These are phyloP conservation scores for Coelastrella sp. DNA, from an alignment of 139 green algal species.

Conservation along the genomic window DNA sequence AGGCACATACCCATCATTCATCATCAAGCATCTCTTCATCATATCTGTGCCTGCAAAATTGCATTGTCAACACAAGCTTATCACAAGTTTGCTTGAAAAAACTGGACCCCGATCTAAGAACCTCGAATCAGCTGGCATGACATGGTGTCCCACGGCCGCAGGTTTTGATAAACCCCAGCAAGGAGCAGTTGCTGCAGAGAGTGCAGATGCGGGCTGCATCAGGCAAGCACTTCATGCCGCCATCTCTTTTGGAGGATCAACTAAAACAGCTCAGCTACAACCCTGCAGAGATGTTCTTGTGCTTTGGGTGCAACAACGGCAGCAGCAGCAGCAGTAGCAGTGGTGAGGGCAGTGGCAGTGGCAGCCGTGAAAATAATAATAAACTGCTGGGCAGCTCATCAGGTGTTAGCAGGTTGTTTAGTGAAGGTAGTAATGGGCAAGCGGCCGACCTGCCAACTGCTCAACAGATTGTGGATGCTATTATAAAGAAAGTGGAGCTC, in stretches of 20 bases:
- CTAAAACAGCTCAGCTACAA: slow-evolving; percentile 10
- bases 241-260: neutral
- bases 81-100: too few relatives aligned
- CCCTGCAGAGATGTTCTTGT: slow-evolving; percentile 3
- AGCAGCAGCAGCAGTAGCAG: neutral
- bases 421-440: too few relatives aligned
- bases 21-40: too few relatives aligned
- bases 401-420: too few relatives aligned
- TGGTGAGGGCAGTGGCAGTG: too few relatives aligned
- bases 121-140: neutral
- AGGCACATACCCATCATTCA: too few relatives aligned
- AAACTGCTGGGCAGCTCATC: too few relatives aligned
- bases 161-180: slow-evolving; percentile 11
- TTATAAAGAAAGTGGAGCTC: neutral
- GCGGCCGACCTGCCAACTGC: neutral
- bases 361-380: too few relatives aligned
- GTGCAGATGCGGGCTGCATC: slow-evolving; percentile 1
- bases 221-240: slow-evolving; percentile 28
- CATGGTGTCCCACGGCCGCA: neutral
- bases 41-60: too few relatives aligned
- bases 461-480: neutral
- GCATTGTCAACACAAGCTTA: too few relatives aligned
- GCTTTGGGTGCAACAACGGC: neutral
- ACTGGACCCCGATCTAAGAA: too few relatives aligned
- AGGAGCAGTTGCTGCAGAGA: neutral